Evolutionary conservation across 495 filamentous ascomycete genomes (phyloP), one percentile per base, ranked within the genome.

Genomic region (Hypoxylon cercidicola): DNA sequence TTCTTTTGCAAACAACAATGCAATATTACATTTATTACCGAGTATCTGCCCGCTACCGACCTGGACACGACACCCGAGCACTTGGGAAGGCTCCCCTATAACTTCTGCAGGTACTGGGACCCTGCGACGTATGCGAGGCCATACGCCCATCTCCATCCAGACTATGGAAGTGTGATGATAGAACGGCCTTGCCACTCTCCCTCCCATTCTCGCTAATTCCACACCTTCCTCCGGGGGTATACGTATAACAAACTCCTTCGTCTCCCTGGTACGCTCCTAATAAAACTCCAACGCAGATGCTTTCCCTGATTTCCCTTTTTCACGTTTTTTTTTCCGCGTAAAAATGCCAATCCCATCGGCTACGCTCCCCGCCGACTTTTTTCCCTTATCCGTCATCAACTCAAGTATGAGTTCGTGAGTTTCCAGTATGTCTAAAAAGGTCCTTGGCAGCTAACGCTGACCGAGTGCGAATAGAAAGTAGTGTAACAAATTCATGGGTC

Each of bases 201-300:
- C 51, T 41, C 11, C 23, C 10, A 9, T 32, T 12, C 15, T 21
- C 19, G 41, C 30, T 35, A 30, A 13, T 16, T 51, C n/a, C 52
- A 28, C 15, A 9, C 45, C 39, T 25, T 62, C 48, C 48, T 61
- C 41, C 43, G 34, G 64, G 62, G 64, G 64, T 68, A 68, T 68
- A 68, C 58, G 64, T 68, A 68, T 68, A 68, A 63, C 64, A 68
- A 68, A 68, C 64, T 68, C 64, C 64, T 59, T 62, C 54, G 35
- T 55, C 59, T 55, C 54, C 54, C 50, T 37, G 46, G 55, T 43
- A 15, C 28, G 23, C 48, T 65, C 18, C 48, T 49, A 59, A 43
- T 58, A 54, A 34, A 67, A 68, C 64, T 68, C 64, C 64, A 58
- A 55, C 64, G 44, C 53, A 58, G 21, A 68, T 68, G 59, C 64